A percentile compares a stretch with the other conserved stretches of the same genome.
Evolutionary conservation across 1,139 yeast species (phyloP).

Genomic region (Yueomyces sp.): DNA sequence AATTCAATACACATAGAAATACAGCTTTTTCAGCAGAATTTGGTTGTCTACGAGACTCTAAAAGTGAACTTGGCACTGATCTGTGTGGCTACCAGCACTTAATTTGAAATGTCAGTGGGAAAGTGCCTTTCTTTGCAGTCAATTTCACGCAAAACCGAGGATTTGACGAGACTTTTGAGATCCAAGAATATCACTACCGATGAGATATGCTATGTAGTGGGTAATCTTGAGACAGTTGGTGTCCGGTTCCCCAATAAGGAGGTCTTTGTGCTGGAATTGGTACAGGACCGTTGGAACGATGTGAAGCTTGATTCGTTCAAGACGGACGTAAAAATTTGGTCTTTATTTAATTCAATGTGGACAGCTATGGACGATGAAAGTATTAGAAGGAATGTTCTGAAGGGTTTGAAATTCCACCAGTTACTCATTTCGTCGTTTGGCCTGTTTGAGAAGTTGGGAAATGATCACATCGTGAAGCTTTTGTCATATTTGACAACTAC

Average conservation of each 20-base stretch:
- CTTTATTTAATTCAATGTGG: slow-evolving; percentile 34
- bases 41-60: too few species aligned
- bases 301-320: slow-evolving; percentile 31
- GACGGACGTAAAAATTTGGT: slow-evolving; percentile 34
- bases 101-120: too few species aligned
- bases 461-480: slow-evolving; percentile 3
- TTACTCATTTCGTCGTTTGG: slow-evolving; percentile 9
- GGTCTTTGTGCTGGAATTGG: slow-evolving; percentile 49
- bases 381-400: slow-evolving; percentile 21
- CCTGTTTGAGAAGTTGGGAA: slow-evolving; percentile 2
- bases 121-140: slow-evolving; percentile 8
- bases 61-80: too few species aligned
- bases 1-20: too few species aligned
- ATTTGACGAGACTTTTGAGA: slow-evolving; percentile 51
- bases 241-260: slow-evolving; percentile 51
- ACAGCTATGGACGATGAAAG: slow-evolving; percentile 7
- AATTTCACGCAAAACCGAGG: slow-evolving; percentile 34
- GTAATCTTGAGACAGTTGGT: slow-evolving; percentile 30
- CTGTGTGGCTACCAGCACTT: too few species aligned
- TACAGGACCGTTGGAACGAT: slow-evolving; percentile 56
- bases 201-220: slow-evolving; percentile 32
- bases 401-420: slow-evolving; percentile 28
- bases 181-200: slow-evolving; percentile 32
- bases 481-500: slow-evolving; percentile 12
- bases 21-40: too few species aligned